A percentile compares a stretch with the other conserved stretches of the same genome.
phyloP scores from a whole-genome alignment of 805 yeast genomes.

The Wickerhamiella musiphila region DNA sequence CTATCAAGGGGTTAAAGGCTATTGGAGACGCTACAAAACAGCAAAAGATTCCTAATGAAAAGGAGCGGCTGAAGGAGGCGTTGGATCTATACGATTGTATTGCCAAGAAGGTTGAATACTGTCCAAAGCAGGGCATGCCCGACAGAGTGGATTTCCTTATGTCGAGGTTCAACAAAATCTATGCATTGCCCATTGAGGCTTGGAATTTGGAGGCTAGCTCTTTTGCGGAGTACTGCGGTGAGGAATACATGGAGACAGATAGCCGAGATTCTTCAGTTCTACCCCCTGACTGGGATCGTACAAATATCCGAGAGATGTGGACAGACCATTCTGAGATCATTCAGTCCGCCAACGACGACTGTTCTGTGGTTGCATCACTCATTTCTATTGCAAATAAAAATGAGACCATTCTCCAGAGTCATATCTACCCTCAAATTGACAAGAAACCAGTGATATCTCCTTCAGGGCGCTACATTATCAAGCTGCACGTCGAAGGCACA shows the following conservation, averaged over 20 bases:
- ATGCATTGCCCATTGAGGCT: constrained; percentile 16
- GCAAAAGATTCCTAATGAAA: neutral
- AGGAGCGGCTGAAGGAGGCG: constrained; percentile 4
- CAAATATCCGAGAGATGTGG: constrained; percentile 1
- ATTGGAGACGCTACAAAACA: constrained; percentile 1
- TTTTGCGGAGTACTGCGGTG: neutral
- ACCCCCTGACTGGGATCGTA: neutral
- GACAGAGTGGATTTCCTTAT: constrained; percentile 19
- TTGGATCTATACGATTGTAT: constrained; percentile 11
- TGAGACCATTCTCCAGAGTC: constrained; percentile 9
- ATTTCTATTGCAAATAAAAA: constrained; percentile 29
- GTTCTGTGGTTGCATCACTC: constrained; percentile 60
- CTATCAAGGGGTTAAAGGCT: constrained; percentile 4
- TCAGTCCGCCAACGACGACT: constrained; percentile 31
- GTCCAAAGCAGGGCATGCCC: constrained; percentile 7
- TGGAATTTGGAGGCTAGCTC: neutral
- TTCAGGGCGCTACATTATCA: constrained; percentile 24
- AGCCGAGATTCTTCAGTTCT: neutral
- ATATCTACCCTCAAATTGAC: constrained; percentile 14
- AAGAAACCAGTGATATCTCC: constrained; percentile 10
- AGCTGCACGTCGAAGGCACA: constrained; percentile 36
- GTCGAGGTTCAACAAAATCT: constrained; percentile 18
- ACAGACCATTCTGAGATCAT: constrained; percentile 1
- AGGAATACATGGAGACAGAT: constrained; percentile 2
- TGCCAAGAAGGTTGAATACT: constrained; percentile 8